These are phyloP conservation scores for Candida tallmaniae DNA, from an alignment of 805 yeast species.

Conservation along the genomic window DNA sequence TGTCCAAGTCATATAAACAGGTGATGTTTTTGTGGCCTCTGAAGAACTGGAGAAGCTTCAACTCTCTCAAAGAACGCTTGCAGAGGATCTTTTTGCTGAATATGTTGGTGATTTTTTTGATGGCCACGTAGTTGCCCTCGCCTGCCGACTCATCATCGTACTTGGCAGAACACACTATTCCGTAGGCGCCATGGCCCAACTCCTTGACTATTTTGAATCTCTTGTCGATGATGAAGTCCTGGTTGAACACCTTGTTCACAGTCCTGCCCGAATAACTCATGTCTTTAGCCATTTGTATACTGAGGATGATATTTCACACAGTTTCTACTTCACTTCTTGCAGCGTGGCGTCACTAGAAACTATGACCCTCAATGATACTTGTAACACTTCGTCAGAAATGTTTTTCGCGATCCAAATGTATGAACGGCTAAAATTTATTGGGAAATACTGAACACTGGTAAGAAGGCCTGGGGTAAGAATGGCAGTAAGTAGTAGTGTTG, in stretches of 20 bases:
- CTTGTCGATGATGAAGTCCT: constrained; percentile 87
- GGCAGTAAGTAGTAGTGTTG: too few species aligned
- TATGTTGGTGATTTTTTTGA: constrained; percentile 92
- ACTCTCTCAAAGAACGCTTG: constrained; percentile 86
- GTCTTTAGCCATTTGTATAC: background rate
- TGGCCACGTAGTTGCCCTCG: constrained; percentile 61
- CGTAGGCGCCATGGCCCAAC: constrained; percentile 97
- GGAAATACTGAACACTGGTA: too few species aligned
- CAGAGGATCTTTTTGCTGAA: constrained; percentile 87
- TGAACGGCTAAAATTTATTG: too few species aligned
- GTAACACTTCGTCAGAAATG: too few species aligned
- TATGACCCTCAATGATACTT: too few species aligned
- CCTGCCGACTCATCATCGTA: constrained; percentile 61
- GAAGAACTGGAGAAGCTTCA: constrained; percentile 86
- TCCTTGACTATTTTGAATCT: constrained; percentile 88
- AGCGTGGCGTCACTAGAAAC: too few species aligned
- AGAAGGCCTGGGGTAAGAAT: too few species aligned
- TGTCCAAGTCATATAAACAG: constrained; percentile 90
- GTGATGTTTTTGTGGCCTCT: constrained; percentile 96
- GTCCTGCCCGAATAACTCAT: constrained; percentile 24
- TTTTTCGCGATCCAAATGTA: too few species aligned
- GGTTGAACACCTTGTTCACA: constrained; percentile 51
- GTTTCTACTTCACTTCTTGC: too few species aligned
- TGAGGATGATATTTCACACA: too few species aligned
- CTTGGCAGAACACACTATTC: constrained; percentile 91